Evolutionary conservation across 73 alveolate species (phyloP), one percentile per base, ranked within the genome.

Genomic region (Paramecium sexaurelia): DNA sequence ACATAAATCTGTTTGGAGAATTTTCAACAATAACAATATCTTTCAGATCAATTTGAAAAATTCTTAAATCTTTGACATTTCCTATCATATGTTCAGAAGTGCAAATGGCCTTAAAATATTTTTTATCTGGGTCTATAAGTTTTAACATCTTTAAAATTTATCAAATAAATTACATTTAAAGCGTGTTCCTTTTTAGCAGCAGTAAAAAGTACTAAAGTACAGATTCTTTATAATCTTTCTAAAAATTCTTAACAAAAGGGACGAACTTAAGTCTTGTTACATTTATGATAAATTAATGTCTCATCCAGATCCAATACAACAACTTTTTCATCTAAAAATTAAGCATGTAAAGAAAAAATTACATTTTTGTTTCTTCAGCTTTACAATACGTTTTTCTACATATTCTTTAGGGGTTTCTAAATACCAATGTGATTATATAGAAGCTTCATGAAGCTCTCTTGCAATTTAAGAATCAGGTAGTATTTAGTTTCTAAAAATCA

Each of bases 291-390:
- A 10, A 73, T 39, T 73, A 73, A 20, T 35, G 87, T 73, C 56
- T 73, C 87, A 73, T 73, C 87, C 19, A 73, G 66, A 39, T 73
- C 87, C 37, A 73, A 39, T 10, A 73, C 87, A 36, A 73, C 57
- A 39, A 73, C 57, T 33, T 73, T 73, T 73, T 33, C 87, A 9
- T 15, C 87, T 73, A 73, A 15, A 66, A 66, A 51, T 4, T 4
- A n/a, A 11, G 3, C 51, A 61, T 61, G 26, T 26, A 26, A 10
- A 26, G 20, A 29, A 29, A n/a, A 4, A 29, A 11, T 13, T 61
- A 61, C 83, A 61, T 61, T 61, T 61, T 61, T 26, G 47, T 61
- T 61, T 61, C 43, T 61, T 61, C 20, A 61, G 43, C 26, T 61
- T 32, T 0, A 61, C 83, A 29, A 29, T 61, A 26, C 83, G 83